Percentiles rank a stretch among this genome's conserved stretches.
Conservation (phyloP, 1,139 yeast species). For the Taphrina populina region DNA sequence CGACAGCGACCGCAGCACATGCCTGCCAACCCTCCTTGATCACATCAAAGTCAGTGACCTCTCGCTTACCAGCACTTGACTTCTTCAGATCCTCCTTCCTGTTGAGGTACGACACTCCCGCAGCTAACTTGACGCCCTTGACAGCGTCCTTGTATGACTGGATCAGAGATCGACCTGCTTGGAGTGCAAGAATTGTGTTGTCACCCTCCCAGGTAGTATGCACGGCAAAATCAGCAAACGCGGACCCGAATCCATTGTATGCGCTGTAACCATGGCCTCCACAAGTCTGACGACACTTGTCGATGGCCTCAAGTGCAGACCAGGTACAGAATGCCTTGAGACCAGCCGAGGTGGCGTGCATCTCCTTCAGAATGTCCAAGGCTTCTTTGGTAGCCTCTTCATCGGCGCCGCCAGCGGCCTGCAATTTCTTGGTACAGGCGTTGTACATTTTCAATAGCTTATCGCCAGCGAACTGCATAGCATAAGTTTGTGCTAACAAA, state of each 20-base stretch:
- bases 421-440: conserved; percentile 56
- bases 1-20: conserved; percentile 46
- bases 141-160: conserved; percentile 42
- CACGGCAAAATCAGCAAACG: conserved; percentile 88
- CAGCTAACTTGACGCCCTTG: conserved; percentile 44
- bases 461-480: conserved; percentile 71
- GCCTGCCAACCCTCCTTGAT: conserved; percentile 49
- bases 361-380: conserved; percentile 65
- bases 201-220: conserved; percentile 99
- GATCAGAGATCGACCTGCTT: conserved; percentile 60
- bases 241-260: conserved; percentile 85
- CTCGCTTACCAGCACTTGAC: conserved; percentile 41
- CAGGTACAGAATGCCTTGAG: conserved; percentile 88
- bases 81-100: conserved; percentile 39
- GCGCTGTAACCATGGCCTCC: conserved; percentile 96
- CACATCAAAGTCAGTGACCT: conserved; percentile 44
- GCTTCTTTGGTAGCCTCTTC: conserved; percentile 49
- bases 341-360: conserved; percentile 84
- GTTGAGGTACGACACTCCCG: conserved; percentile 44
- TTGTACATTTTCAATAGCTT: conserved; percentile 60
- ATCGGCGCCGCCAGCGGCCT: conserved; percentile 41
- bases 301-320: conserved; percentile 75
- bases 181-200: conserved; percentile 78
- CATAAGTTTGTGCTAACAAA: conserved; percentile 55
- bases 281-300: conserved; percentile 90